Evolutionary conservation across 2,329 filamentous ascomycete species (phyloP), one percentile per base, ranked within the genome.

Genomic region (Fusarium sp.): DNA sequence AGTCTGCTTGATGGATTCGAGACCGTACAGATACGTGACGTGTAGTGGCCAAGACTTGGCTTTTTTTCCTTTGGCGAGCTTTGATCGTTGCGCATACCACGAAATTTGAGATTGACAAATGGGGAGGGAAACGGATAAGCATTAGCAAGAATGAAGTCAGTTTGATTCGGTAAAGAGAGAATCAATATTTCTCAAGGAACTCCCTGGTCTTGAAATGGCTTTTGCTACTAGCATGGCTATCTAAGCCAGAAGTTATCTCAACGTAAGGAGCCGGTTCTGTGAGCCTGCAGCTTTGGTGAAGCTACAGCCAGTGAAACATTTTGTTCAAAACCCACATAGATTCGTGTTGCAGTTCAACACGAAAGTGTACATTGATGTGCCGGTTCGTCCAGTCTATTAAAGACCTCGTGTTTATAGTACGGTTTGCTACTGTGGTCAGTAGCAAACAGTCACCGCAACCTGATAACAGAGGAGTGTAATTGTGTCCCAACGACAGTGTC

Each of bases 21-120:
- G 64, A 59, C 73, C 65, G 63, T 75, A 67, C 65, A 72, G 62
- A 72, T 46, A 45, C 58, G 73, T 74, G 69, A 72, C 52, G 58
- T 65, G 26, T 24, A 36, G 38, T 57, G 71, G 63, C 56, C 59
- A 44, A 56, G 62, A 54, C 62, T 68, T 64, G 56, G 43, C 52
- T 58, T 45, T 58, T 40, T 50, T 53, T 56, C 42, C 51, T 18
- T 58, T 26, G 42, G 57, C 49, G 53, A 44, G 45, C 28, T 65
- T 59, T 69, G 66, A 52, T 61, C 55, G 53, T 63, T 58, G 34
- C 52, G 57, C 56, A 56, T 53, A 44, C 45, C 58, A 63, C 51
- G 22, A 51, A 68, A 57, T 50, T 34, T 57, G 62, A 68, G 58
- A 56, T 64, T 62, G 50, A 24, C 45, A 62, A 15, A 44, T 36